These are phyloP conservation scores for Ganoderma multipileum DNA, from an alignment of 1,284 basidiomycete species.

Conservation along the genomic window DNA sequence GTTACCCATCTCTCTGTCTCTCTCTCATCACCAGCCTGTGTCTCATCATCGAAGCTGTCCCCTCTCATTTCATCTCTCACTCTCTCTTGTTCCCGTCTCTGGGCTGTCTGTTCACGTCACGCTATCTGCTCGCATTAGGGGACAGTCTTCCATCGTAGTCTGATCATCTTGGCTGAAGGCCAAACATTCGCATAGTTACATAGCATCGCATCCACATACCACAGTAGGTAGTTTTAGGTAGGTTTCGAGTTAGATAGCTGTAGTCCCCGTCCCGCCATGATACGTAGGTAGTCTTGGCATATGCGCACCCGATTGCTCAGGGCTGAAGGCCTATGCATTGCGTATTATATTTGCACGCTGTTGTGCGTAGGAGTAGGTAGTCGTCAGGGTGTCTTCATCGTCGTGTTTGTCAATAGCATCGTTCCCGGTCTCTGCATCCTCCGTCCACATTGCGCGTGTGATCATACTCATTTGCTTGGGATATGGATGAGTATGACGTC, in stretches of 20 bases:
- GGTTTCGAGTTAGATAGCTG: constrained; percentile 31
- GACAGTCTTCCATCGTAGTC: constrained; percentile 21
- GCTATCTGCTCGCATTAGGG: constrained; percentile 30
- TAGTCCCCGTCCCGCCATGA: constrained; percentile 8
- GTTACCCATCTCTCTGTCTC: constrained; percentile 18
- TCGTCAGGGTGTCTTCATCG: constrained; percentile 1
- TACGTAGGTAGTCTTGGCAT: constrained; percentile 2
- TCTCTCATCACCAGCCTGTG: constrained; percentile 3
- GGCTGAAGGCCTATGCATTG: constrained; percentile 43
- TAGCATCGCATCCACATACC: constrained; percentile 21
- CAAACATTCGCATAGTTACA: constrained; percentile 31
- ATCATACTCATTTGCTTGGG: no score
- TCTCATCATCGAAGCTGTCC: constrained; percentile 8
- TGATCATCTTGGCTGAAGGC: constrained; percentile 38
- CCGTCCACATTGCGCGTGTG: no score
- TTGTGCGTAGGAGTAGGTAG: constrained; percentile 35
- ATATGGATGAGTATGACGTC: no score
- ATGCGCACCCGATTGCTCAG: constrained; percentile 16
- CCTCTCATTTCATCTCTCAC: constrained; percentile 8
- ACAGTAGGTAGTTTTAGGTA: constrained; percentile 25
- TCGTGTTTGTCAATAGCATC: constrained; percentile 2
- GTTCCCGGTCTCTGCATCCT: background rate
- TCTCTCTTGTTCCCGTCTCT: constrained; percentile 4
- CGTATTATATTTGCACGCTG: constrained; percentile 40
- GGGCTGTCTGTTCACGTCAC: constrained; percentile 20